Evolutionary conservation across 2,329 filamentous ascomycete species (phyloP).

Genomic region (Penicillium fuscoglaucum): DNA sequence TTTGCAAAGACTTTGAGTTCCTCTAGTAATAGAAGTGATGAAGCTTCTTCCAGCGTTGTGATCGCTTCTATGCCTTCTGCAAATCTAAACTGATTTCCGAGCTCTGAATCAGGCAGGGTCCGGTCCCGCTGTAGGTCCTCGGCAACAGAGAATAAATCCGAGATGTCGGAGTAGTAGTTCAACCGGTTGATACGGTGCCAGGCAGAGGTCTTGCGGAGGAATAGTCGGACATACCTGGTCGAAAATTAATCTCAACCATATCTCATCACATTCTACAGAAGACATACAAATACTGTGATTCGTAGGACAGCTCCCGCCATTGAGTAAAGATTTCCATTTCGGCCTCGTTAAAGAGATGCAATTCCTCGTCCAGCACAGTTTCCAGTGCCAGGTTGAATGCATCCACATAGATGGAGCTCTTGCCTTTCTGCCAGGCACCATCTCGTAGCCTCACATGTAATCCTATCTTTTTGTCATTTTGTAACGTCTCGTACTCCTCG

Average conservation of each 20-base stretch:
- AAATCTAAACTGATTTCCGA: slow-evolving; percentile 68
- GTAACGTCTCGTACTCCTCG: slow-evolving; percentile 72
- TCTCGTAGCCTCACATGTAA: slow-evolving; percentile 56
- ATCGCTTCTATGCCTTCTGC: slow-evolving; percentile 78
- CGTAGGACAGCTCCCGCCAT: slow-evolving; percentile 75
- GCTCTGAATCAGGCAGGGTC: slow-evolving; percentile 55
- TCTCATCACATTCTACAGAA: neutral
- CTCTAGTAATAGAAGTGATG: slow-evolving; percentile 76
- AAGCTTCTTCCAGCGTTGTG: slow-evolving; percentile 77
- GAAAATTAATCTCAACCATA: slow-evolving; percentile 2
- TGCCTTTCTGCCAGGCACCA: slow-evolving; percentile 69
- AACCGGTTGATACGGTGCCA: slow-evolving; percentile 84
- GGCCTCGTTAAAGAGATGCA: slow-evolving; percentile 78
- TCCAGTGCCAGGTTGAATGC: slow-evolving; percentile 92
- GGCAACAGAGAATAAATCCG: slow-evolving; percentile 68
- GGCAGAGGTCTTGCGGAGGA: slow-evolving; percentile 83
- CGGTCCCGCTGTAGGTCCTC: slow-evolving; percentile 61
- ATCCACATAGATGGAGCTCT: slow-evolving; percentile 92
- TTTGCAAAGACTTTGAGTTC: slow-evolving; percentile 84
- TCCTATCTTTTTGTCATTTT: slow-evolving; percentile 44
- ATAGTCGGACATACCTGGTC: slow-evolving; percentile 80
- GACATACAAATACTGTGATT: slow-evolving; percentile 83
- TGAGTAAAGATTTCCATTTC: slow-evolving; percentile 74
- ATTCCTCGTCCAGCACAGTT: slow-evolving; percentile 85
- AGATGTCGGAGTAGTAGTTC: slow-evolving; percentile 79